Conservation (phyloP, 1,284 basidiomycete genomes). For the Ustilago curta region DNA sequence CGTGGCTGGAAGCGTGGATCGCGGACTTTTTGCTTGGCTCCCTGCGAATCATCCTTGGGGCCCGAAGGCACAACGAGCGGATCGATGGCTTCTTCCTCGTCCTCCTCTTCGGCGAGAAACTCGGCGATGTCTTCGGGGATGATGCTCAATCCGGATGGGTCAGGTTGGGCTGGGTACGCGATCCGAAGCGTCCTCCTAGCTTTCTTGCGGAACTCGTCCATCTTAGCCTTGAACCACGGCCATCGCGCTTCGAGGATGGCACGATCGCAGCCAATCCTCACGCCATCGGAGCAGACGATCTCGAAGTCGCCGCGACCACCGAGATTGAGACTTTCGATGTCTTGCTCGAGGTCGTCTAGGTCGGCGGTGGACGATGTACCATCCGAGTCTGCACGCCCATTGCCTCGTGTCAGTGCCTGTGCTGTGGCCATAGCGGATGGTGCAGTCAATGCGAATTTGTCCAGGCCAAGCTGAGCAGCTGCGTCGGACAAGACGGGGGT, state of each 20-base stretch:
- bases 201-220: conserved; percentile 55
- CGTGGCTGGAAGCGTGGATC: conserved; percentile 84
- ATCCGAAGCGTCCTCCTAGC: conserved; percentile 44
- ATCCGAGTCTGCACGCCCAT: background rate
- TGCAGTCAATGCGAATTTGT: conserved; percentile 53
- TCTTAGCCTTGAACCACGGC: conserved; percentile 89
- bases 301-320: conserved; percentile 78
- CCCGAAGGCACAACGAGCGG: conserved; percentile 21
- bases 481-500: conserved; percentile 35
- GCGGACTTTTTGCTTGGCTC: conserved; percentile 29
- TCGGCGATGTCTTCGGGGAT: conserved; percentile 50
- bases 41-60: conserved; percentile 6
- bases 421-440: conserved; percentile 38
- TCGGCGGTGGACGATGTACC: background rate
- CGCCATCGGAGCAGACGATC: conserved; percentile 88
- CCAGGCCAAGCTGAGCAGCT: conserved; percentile 56
- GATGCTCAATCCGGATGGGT: conserved; percentile 33
- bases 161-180: conserved; percentile 25
- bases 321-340: conserved; percentile 24
- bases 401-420: conserved; percentile 21
- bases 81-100: conserved; percentile 38
- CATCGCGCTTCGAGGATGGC: conserved; percentile 85
- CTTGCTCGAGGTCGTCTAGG: conserved; percentile 9
- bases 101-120: conserved; percentile 46
- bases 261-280: conserved; percentile 83